Evolutionary conservation across 1,139 yeast genomes (phyloP).

Genomic region (Magnusiomyces paraingens): DNA sequence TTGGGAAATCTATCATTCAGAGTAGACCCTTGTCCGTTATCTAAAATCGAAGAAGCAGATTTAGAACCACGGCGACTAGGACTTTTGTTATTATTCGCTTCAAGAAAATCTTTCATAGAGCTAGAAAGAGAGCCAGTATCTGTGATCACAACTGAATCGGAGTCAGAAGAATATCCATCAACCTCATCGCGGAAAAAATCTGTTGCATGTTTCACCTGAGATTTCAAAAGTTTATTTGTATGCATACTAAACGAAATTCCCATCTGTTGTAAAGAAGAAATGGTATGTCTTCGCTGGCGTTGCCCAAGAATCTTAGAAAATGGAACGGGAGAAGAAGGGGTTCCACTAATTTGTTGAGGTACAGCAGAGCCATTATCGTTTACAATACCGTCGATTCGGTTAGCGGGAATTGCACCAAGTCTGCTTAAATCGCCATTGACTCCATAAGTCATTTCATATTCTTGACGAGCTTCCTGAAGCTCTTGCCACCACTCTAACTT

Average conservation of each 20-base stretch:
- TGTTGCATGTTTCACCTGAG: constrained; percentile 32
- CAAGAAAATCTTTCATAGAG: constrained; percentile 1
- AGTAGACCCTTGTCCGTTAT: not conserved
- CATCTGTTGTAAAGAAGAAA: constrained; percentile 46
- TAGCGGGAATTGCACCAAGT: constrained; percentile 13
- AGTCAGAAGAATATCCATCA: constrained; percentile 17
- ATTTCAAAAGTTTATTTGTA: constrained; percentile 42
- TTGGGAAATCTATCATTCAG: constrained; percentile 5
- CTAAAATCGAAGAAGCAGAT: not conserved
- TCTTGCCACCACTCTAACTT: constrained; percentile 62
- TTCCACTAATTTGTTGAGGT: not conserved
- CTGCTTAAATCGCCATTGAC: constrained; percentile 1
- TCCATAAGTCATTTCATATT: constrained; percentile 21
- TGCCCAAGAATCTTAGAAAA: constrained; percentile 10
- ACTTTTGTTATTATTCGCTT: not conserved
- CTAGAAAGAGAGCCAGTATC: constrained; percentile 8
- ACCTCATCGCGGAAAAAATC: constrained; percentile 24
- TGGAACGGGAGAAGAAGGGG: constrained; percentile 6
- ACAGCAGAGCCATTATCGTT: constrained; percentile 1
- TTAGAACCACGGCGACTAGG: not conserved
- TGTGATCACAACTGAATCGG: constrained; percentile 15
- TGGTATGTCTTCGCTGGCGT: constrained; percentile 30
- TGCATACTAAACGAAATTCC: constrained; percentile 76
- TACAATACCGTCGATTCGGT: constrained; percentile 12
- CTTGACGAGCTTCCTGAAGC: constrained; percentile 48